Conservation (phyloP, 129 eudicot species). For the Chrysanthemum seticuspe region DNA sequence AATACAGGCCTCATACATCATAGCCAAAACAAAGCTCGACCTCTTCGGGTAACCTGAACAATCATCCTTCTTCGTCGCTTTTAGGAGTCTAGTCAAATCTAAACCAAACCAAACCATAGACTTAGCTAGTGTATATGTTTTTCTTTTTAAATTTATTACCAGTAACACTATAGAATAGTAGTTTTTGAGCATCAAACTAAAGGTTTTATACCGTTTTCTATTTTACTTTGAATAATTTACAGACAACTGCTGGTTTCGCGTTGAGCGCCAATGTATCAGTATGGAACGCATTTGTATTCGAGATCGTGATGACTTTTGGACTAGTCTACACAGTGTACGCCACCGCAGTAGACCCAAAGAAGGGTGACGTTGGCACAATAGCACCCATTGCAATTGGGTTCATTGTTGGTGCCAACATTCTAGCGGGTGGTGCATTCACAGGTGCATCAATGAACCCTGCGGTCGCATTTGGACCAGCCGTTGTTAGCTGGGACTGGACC, state of each 20-base stretch:
- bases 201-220: not conserved
- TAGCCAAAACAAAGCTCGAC: too few species aligned
- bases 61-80: too few species aligned
- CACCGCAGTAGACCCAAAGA: constrained; percentile 59
- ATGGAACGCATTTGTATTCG: constrained; percentile 51
- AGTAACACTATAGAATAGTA: too few species aligned
- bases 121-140: too few species aligned
- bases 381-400: constrained; percentile 64
- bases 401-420: constrained; percentile 57
- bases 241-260: constrained; percentile 45
- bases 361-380: constrained; percentile 46
- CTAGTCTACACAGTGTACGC: constrained; percentile 66
- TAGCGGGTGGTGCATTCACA: constrained; percentile 61
- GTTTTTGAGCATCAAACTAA: not conserved
- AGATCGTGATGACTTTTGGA: constrained; percentile 63
- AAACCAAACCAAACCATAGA: too few species aligned
- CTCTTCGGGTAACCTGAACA: too few species aligned
- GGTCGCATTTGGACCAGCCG: constrained; percentile 58
- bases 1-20: too few species aligned
- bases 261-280: constrained; percentile 37
- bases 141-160: too few species aligned
- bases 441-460: constrained; percentile 77
- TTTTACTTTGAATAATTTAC: not conserved
- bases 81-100: too few species aligned
- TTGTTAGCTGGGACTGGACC: constrained; percentile 45